phyloP scores from a whole-genome alignment of 2,329 filamentous ascomycete genomes.

The Colletotrichum karsti region DNA sequence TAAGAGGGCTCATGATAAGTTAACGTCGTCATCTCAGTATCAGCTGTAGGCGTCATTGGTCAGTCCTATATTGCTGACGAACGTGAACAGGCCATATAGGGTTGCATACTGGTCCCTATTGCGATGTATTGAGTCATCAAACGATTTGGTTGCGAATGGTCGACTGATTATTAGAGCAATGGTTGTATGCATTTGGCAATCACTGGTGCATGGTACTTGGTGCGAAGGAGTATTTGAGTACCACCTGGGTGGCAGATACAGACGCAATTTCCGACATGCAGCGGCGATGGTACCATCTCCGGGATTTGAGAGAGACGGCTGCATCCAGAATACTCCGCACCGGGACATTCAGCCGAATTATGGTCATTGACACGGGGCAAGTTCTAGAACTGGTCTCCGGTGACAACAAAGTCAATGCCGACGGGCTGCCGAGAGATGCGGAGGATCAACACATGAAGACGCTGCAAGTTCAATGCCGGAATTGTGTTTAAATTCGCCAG shows the following conservation, averaged over 20 bases:
- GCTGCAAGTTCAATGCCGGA: background rate
- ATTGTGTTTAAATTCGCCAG: background rate
- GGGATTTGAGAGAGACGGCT: background rate
- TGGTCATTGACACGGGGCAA: background rate
- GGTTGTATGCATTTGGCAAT: too few relatives aligned
- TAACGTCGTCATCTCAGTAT: too few relatives aligned
- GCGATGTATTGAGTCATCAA: too few relatives aligned
- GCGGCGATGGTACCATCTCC: background rate
- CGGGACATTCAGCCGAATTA: background rate
- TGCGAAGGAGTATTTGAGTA: too few relatives aligned
- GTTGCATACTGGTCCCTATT: too few relatives aligned
- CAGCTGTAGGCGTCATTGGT: too few relatives aligned
- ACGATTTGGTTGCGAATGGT: too few relatives aligned
- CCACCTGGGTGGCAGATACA: background rate
- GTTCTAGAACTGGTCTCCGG: background rate
- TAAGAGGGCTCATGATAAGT: accelerated
- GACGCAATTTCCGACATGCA: background rate
- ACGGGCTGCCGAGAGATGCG: background rate
- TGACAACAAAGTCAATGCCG: background rate
- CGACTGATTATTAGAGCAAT: too few relatives aligned
- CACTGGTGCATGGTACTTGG: too few relatives aligned
- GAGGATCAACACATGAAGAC: background rate
- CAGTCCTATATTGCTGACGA: background rate
- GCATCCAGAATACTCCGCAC: background rate
- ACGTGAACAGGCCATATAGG: too few relatives aligned